phyloP scores from a whole-genome alignment of 2,329 filamentous ascomycete genomes.

The Fusarium begoniae region DNA sequence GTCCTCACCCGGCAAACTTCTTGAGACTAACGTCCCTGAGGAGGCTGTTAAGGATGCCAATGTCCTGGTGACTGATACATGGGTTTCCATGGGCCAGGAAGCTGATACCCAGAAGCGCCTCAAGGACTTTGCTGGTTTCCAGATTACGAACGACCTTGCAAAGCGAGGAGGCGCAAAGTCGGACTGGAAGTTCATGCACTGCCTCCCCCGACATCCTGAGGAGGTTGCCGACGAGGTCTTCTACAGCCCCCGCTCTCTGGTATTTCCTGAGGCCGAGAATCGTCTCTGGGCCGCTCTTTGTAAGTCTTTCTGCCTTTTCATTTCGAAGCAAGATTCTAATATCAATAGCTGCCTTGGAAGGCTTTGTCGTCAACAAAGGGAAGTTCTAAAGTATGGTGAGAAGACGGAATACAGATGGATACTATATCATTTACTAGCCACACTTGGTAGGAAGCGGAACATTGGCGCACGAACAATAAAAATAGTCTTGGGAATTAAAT shows the following conservation, averaged over 20 bases:
- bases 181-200: slow-evolving; percentile 99
- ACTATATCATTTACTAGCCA: slow-evolving; percentile 22
- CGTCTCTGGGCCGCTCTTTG: slow-evolving; percentile 88
- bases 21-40: slow-evolving; percentile 81
- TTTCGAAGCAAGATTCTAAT: slow-evolving; percentile 22
- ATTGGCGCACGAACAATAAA: slow-evolving; percentile 40
- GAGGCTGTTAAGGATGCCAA: slow-evolving; percentile 88
- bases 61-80: slow-evolving; percentile 94
- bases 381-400: slow-evolving; percentile 60
- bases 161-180: slow-evolving; percentile 85
- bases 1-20: slow-evolving; percentile 69
- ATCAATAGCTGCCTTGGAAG: slow-evolving; percentile 75
- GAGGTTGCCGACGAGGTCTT: slow-evolving; percentile 97
- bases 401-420: not conserved
- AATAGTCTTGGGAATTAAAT: slow-evolving; percentile 43
- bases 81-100: slow-evolving; percentile 99
- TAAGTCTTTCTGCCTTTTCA: slow-evolving; percentile 52
- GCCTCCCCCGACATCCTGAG: slow-evolving; percentile 88
- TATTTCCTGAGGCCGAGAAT: slow-evolving; percentile 96
- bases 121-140: slow-evolving; percentile 86
- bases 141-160: slow-evolving; percentile 88
- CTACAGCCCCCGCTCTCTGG: slow-evolving; percentile 83
- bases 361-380: slow-evolving; percentile 94
- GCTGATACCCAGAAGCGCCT: slow-evolving; percentile 80
- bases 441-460: slow-evolving; percentile 25